Base-by-base conservation (phyloP, 306 rosid species). In the Inga oerstediana region DNA sequence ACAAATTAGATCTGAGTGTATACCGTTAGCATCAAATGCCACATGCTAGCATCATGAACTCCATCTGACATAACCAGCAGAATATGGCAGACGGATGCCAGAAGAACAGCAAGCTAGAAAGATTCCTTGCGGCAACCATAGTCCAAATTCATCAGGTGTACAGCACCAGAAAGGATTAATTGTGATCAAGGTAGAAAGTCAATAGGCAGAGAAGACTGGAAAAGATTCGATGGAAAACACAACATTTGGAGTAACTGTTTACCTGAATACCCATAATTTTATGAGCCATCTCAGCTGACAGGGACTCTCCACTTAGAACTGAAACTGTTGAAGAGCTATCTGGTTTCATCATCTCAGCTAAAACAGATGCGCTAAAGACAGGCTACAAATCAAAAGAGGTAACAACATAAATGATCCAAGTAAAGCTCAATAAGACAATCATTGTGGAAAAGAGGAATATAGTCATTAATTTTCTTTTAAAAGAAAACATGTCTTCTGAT, bases 231-330 rank as follows among this genome's bases (percentile, higher is more conserved):
- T 48, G n/a, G 48, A 62, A 39, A 10, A 41, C 1, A 41, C 4
- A 49, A 15, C 16, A 17, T 27, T 17, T 41, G 51, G 52, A 75
- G 54, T 71, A 54, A 13, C 32, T 20, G 9, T 76, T 79, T 83
- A 94, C 98, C 98, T 94, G 97, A 88, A 91, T 94, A 66, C 88
- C 85, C 92, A 94, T 91, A 35, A 93, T 75, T 77, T 94, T 97
- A 85, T 94, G 92, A 85, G 97, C 97, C 83, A 94, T 85, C 84
- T 94, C 98, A 72, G 98, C 96, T 7, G 97, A 89, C 41, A 90
- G 44, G 66, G 96, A 76, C 76, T 94, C 96, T 35, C 93, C 89
- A 84, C 71, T 85, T 45, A 91, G 62, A 83, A 92, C 92, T 41
- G 95, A 88, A 80, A 92, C 75, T 19, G 90, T 84, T 79, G 96